Evolutionary conservation across 2,329 filamentous ascomycete genomes (phyloP), one percentile per base, ranked within the genome.

Genomic region (Eurotiales sp.): DNA sequence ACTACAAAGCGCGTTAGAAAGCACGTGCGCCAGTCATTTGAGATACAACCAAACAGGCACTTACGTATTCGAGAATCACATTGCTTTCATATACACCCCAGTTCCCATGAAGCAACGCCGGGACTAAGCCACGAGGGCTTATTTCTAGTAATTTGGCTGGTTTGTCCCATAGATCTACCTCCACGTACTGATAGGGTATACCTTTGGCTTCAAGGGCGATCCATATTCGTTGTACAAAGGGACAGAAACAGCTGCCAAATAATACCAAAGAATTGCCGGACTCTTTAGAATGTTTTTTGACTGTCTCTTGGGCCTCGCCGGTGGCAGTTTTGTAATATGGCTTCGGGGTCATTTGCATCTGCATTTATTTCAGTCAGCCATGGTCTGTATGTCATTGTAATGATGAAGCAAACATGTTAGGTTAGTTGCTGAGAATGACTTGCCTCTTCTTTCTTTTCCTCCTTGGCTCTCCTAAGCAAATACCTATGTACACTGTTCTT

Each of bases 171-270:
- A 88, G 87, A 62, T 95, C 87, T 41, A 89, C 84, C 69, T 95
- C 90, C 60, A 90, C 85, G 68, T 95, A 95, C 64, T 95, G 88
- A 64, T 95, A 95, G 32, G 81, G 74, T 8, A 93, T 77, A 15
- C 82, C 79, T 66, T 93, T 93, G 60, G 84, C 77, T 67, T 95
- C 89, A 30, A 95, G 77, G 1, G 89, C 87, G 57, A 95, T 93
- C 90, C 90, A 95, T 22, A 93, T 87, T 15, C 89, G 83, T 65
- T 95, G 89, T 1, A 90, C 89, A 64, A 92, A 93, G 22, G 89
- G 89, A 63, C 90, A 95, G 67, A 90, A 93, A 65, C 87, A 91
- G 60, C 86, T 87, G 23, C 88, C 88, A 64, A 86, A 95, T 2
- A 95, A 74, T 68, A 90, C 91, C 45, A 95, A 69, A 7, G n/a